These are phyloP conservation scores for Gilbertella persicaria DNA, from an alignment of 371 early-diverging fungal species.

Conservation along the genomic window DNA sequence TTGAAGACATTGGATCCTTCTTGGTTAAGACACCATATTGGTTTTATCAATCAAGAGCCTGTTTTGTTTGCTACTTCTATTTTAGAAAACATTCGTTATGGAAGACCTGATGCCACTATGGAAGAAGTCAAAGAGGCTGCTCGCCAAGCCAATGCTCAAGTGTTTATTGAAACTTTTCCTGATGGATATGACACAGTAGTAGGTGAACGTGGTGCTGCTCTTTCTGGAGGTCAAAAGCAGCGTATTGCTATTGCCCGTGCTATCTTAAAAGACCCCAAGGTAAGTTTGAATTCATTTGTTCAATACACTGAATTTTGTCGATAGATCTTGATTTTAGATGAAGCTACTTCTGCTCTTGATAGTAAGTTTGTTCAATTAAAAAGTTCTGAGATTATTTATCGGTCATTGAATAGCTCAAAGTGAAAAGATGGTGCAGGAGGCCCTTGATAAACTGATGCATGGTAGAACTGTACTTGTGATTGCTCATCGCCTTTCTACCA, in stretches of 20 bases:
- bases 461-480: constrained; percentile 78
- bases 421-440: constrained; percentile 72
- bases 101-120: constrained; percentile 54
- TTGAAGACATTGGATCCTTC: constrained; percentile 55
- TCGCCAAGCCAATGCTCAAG: constrained; percentile 67
- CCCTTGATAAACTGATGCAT: constrained; percentile 65
- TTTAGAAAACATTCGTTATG: constrained; percentile 75
- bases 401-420: constrained; percentile 50
- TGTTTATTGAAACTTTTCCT: constrained; percentile 70
- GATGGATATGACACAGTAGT: constrained; percentile 75
- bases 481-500: constrained; percentile 77
- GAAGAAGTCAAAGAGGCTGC: constrained; percentile 69
- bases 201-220: constrained; percentile 49
- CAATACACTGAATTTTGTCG: not conserved
- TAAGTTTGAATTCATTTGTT: constrained; percentile 2
- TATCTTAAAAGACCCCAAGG: constrained; percentile 67
- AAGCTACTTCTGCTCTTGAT: constrained; percentile 74
- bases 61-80: constrained; percentile 75
- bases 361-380: constrained; percentile 24
- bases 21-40: constrained; percentile 65
- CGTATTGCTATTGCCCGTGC: constrained; percentile 78
- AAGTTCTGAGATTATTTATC: not conserved
- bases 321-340: constrained; percentile 73
- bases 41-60: constrained; percentile 78
- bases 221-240: constrained; percentile 93